phyloP scores from a whole-genome alignment of 2,329 filamentous ascomycete species.

The Alternaria arborescens region DNA sequence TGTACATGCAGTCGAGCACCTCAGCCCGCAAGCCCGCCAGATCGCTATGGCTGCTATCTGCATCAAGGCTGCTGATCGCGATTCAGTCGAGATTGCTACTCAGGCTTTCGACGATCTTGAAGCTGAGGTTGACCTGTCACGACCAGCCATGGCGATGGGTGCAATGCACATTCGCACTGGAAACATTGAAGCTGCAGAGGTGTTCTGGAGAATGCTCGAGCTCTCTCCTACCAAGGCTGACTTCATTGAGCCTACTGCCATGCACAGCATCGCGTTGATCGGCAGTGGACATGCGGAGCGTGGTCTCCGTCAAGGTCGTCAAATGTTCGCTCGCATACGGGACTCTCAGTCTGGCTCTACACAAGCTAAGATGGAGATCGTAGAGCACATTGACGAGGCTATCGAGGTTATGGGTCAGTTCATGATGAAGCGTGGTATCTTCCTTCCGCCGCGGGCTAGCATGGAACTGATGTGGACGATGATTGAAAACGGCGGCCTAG shows the following conservation, averaged over 20 bases:
- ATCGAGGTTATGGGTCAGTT: constrained; percentile 73
- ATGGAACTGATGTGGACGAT: constrained; percentile 70
- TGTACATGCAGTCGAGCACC: constrained; percentile 70
- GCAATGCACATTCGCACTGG: constrained; percentile 86
- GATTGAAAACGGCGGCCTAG: constrained; percentile 70
- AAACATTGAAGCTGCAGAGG: constrained; percentile 77
- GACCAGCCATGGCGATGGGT: constrained; percentile 79
- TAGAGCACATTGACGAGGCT: constrained; percentile 87
- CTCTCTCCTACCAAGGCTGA: constrained; percentile 68
- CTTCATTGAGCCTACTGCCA: constrained; percentile 86
- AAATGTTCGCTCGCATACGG: constrained; percentile 87
- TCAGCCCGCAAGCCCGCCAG: constrained; percentile 67
- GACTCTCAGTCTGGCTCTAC: constrained; percentile 62
- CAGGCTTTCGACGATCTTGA: constrained; percentile 62
- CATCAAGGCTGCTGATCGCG: constrained; percentile 79
- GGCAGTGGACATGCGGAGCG: constrained; percentile 85
- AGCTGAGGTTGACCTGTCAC: constrained; percentile 53
- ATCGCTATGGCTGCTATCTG: constrained; percentile 77
- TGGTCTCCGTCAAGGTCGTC: constrained; percentile 78
- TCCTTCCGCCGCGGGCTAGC: constrained; percentile 63
- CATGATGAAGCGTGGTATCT: constrained; percentile 61
- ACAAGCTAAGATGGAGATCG: constrained; percentile 62
- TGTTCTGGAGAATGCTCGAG: constrained; percentile 80
- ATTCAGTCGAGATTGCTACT: constrained; percentile 72
- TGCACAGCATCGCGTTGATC: constrained; percentile 90